Base-by-base conservation (phyloP, 73 alveolate genomes). In the Uronychia binucleata region DNA sequence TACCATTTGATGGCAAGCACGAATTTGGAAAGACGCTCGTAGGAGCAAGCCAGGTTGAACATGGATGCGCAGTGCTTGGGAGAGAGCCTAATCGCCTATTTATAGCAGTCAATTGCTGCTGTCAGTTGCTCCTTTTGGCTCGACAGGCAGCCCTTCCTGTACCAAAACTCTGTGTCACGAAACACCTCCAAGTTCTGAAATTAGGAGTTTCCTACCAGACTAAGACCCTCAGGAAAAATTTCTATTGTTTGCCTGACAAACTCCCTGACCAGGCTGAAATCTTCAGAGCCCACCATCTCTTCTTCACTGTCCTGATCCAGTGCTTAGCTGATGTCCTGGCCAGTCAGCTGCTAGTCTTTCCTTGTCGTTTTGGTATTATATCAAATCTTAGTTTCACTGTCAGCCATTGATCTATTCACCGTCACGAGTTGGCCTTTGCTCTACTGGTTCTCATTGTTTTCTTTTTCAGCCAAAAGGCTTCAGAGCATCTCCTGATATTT, bases 41-140 rank as follows among this genome's bases (percentile, higher is more conserved):
- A 75, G 8, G 57, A 75, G 27, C 81, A 75, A 5, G 59, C 81
- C n/a, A 75, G 27, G 81, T 75, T 75, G 58, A 75, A 75, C 81
- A 75, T 75, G 11, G 81, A 75, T 5, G 5, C 19, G 58, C 5
- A 30, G 32, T 75, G 81, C 27, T 1, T 25, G 81, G 1, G 1
- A 1, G 46, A 26, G 26, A 75, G 5, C 30, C 46, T 26, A 1
- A 75, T 8, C 1, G 81, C 81, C 30, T 75, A 58, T 30, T 75
- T 75, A 32, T 75, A 75, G 81, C 81, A 75, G 32, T 75, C 81
- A 13, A 75, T 75, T 8, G 81, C 81, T 26, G 81, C 28, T 30
- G 28, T 32, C 32, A 75, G 46, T 25, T 75, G 28, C 28, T 75
- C 32, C 11, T 75, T 32, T 75, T 25, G 26, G 27, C 59, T 28